Evolutionary conservation across 2,329 filamentous ascomycete genomes (phyloP).

Genomic region (Colletotrichum acutatum): DNA sequence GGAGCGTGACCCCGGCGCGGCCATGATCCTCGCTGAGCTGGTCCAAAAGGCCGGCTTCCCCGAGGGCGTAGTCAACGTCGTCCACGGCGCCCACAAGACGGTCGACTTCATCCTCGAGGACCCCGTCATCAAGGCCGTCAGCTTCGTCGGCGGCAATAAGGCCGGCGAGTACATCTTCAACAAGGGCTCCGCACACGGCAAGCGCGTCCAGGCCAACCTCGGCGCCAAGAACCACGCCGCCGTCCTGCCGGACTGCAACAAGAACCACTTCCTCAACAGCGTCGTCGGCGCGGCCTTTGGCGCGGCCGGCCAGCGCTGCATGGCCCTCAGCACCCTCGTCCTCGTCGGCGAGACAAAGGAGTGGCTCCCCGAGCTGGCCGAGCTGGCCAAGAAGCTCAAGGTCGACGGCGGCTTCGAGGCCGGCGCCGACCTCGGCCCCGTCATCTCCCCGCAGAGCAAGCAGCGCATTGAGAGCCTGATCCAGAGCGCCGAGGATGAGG

Average conservation of each 20-base stretch:
- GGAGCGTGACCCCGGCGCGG: conserved; percentile 84
- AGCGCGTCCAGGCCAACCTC: conserved; percentile 88
- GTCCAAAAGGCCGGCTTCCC: conserved; percentile 85
- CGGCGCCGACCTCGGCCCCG: conserved; percentile 82
- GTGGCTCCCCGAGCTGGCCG: conserved; percentile 82
- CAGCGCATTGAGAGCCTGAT: conserved; percentile 82
- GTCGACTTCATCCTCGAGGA: conserved; percentile 90
- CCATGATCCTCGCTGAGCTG: conserved; percentile 87
- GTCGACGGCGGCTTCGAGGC: conserved; percentile 86
- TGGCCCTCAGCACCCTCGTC: conserved; percentile 86
- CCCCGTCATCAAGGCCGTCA: conserved; percentile 86
- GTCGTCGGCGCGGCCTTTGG: conserved; percentile 87
- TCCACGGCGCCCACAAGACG: conserved; percentile 83
- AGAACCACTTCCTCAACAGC: conserved; percentile 88
- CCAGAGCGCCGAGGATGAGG: conserved; percentile 80
- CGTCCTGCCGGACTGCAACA: conserved; percentile 87
- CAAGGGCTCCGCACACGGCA: conserved; percentile 84
- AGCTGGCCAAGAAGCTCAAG: conserved; percentile 77
- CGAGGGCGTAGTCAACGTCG: conserved; percentile 82
- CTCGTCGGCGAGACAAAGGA: conserved; percentile 87
- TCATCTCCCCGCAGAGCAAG: conserved; percentile 84
- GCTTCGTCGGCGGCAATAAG: conserved; percentile 89
- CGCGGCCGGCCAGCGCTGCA: conserved; percentile 86
- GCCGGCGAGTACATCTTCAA: conserved; percentile 88
- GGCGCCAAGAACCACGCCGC: conserved; percentile 91